Base-by-base conservation (phyloP, 164 flowering plant species). In the Liriodendron chinense region DNA sequence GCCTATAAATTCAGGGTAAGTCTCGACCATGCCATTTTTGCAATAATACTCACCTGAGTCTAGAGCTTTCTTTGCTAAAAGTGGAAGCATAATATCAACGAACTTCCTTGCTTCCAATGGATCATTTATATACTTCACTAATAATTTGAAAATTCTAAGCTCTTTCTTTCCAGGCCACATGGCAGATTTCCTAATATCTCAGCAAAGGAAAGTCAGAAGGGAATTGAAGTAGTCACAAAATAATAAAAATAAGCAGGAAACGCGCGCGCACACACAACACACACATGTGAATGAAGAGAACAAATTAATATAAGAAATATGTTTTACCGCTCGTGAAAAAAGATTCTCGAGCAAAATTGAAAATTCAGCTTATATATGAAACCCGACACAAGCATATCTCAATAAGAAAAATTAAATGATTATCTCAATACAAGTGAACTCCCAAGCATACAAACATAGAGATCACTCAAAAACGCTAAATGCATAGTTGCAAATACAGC, bases 51-150 rank as follows among this genome's bases (percentile, higher is more conserved):
- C 61, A 96, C 98, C 97, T 69, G 90, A 80, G 63, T 80, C 77
- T 61, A 80, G 80, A 65, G 80, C 59, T 79, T 77, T 85, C 81
- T 78, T 85, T 50, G 79, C 64, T 25, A 94, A 74, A 72, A 86
- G 81, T 0, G 88, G 91, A n/a, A 96, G 89, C 82, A 92, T 75
- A n/a, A n/a, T n/a, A 70, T 91, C 95, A 62, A 90, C 71, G 78
- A 91, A 88, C 65, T 83, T 82, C 72, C 72, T 74, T 25, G 92
- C 98, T 12, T 66, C 81, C 18, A 72, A 57, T 75, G 82, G 82
- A 77, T 90, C 92, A 71, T 77, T 85, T 25, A 94, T 76, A 78
- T 90, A 85, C 79, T 81, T 87, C 1, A 91, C 79, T 61, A 94
- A 78, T 28, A 92, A 77, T 80, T 83, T 84, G 70, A 96, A 87